A percentile compares a stretch with the other conserved stretches of the same genome.
Conservation (phyloP, 805 yeast species). For the Candida arabinofermentans region DNA sequence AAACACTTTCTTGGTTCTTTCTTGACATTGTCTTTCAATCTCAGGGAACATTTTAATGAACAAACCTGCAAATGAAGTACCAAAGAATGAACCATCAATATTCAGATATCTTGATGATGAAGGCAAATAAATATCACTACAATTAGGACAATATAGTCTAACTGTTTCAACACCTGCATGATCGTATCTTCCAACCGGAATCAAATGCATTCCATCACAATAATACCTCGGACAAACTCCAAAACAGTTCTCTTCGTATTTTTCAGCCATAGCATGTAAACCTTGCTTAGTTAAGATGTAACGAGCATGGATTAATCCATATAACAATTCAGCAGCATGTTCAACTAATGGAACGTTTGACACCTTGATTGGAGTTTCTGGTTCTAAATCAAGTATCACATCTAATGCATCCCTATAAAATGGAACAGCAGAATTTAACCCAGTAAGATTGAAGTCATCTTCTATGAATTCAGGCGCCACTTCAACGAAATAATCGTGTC, state of each 20-base stretch:
- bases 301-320: slow-evolving; percentile 92
- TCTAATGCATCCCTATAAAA: slow-evolving; percentile 90
- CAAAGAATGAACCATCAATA: slow-evolving; percentile 96
- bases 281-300: slow-evolving; percentile 88
- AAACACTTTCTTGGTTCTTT: slow-evolving; percentile 53
- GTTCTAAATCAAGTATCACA: slow-evolving; percentile 82
- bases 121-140: slow-evolving; percentile 88
- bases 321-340: slow-evolving; percentile 86
- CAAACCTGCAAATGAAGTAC: slow-evolving; percentile 92
- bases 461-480: slow-evolving; percentile 91
- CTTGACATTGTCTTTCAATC: slow-evolving; percentile 68
- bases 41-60: slow-evolving; percentile 91
- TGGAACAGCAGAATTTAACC: slow-evolving; percentile 80
- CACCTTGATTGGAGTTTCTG: slow-evolving; percentile 50
- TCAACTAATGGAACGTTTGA: slow-evolving; percentile 74
- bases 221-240: slow-evolving; percentile 88
- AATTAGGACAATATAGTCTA: slow-evolving; percentile 88
- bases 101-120: slow-evolving; percentile 80
- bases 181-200: slow-evolving; percentile 91
- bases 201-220: slow-evolving; percentile 84
- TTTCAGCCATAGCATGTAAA: slow-evolving; percentile 85
- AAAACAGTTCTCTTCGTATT: slow-evolving; percentile 83
- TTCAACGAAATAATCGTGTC: slow-evolving; percentile 89
- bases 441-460: slow-evolving; percentile 94
- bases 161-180: slow-evolving; percentile 90